phyloP scores from a whole-genome alignment of 768 basidiomycete species.

The Leccinellum rugosiceps region DNA sequence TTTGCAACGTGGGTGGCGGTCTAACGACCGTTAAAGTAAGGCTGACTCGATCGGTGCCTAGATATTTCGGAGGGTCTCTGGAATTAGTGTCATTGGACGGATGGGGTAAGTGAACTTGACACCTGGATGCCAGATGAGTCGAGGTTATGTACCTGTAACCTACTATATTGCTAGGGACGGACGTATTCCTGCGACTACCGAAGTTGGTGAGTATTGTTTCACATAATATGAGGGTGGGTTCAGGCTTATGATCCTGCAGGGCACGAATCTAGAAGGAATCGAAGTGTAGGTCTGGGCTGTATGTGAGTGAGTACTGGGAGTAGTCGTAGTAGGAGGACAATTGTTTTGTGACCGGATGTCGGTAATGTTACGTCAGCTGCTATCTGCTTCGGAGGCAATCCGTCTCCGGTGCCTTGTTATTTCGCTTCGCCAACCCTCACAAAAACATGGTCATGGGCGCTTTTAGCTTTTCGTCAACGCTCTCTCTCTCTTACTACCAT shows the following conservation, averaged over 20 bases:
- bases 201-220: constrained; percentile 55
- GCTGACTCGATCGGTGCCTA: constrained; percentile 24
- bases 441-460: constrained; percentile 17
- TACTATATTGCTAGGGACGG: constrained; percentile 56
- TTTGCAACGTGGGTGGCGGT: constrained; percentile 63
- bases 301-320: not conserved
- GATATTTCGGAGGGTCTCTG: constrained; percentile 81
- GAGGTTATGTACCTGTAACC: not conserved
- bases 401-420: not conserved
- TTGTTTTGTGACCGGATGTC: not conserved
- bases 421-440: not conserved
- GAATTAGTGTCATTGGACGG: constrained; percentile 79
- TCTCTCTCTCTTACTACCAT: constrained; percentile 9
- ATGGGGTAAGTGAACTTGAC: constrained; percentile 57
- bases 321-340: not conserved
- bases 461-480: not conserved
- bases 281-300: constrained; percentile 49
- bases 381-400: not conserved
- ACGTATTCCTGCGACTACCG: constrained; percentile 77
- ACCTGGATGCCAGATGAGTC: not conserved
- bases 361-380: not conserved
- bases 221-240: not conserved
- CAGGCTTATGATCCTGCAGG: constrained; percentile 40
- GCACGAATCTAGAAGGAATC: constrained; percentile 82
- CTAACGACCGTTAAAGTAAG: not conserved